Evolutionary conservation across 2,329 filamentous ascomycete genomes (phyloP).

Genomic region (Cercospora sp.): DNA sequence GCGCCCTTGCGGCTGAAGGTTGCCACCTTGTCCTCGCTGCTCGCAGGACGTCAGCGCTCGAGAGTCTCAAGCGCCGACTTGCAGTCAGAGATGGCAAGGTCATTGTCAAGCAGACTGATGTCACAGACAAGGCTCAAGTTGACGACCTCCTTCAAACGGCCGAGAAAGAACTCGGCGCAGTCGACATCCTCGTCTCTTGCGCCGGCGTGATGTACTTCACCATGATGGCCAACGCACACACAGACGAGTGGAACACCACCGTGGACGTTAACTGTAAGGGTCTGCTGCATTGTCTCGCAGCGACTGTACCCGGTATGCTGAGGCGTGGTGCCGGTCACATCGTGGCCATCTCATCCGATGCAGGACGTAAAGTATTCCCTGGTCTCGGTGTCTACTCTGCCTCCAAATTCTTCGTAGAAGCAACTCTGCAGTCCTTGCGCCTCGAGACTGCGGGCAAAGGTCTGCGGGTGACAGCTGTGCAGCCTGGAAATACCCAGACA

Average conservation of each 20-base stretch:
- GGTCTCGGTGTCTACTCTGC: slow-evolving; percentile 80
- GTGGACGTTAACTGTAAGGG: slow-evolving; percentile 88
- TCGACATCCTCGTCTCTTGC: slow-evolving; percentile 78
- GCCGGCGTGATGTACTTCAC: slow-evolving; percentile 89
- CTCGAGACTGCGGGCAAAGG: slow-evolving; percentile 75
- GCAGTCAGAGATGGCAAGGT: slow-evolving; percentile 62
- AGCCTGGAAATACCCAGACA: slow-evolving; percentile 75
- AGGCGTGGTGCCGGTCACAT: slow-evolving; percentile 68
- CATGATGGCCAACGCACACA: slow-evolving; percentile 75
- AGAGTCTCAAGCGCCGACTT: slow-evolving; percentile 64
- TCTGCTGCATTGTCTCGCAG: slow-evolving; percentile 69
- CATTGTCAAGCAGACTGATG: slow-evolving; percentile 69
- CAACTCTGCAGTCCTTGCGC: slow-evolving; percentile 71
- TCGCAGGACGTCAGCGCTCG: slow-evolving; percentile 67
- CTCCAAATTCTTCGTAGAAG: slow-evolving; percentile 83
- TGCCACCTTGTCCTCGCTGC: slow-evolving; percentile 72
- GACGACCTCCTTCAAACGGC: slow-evolving; percentile 63
- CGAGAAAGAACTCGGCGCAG: slow-evolving; percentile 63
- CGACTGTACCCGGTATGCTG: slow-evolving; percentile 71
- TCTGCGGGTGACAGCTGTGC: slow-evolving; percentile 70
- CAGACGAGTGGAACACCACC: slow-evolving; percentile 76
- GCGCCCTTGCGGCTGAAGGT: slow-evolving; percentile 68
- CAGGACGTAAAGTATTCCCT: slow-evolving; percentile 78
- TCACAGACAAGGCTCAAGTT: slow-evolving; percentile 66
- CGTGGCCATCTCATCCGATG: slow-evolving; percentile 79